Base-by-base conservation (phyloP, 2,329 filamentous ascomycete genomes). In the Daldinia sp. region DNA sequence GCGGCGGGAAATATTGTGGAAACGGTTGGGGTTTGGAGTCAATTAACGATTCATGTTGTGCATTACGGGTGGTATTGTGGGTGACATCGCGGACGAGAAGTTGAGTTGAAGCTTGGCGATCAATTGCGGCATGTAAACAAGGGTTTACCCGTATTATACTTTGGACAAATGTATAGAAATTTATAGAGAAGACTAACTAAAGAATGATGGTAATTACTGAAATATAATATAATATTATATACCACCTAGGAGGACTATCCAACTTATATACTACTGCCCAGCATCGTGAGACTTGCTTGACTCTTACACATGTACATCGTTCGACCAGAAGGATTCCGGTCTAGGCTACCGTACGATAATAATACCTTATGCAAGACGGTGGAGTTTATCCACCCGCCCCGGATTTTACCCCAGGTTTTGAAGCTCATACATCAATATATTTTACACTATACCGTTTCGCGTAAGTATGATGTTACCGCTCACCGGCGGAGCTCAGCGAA, bases 401-500 rank as follows among this genome's bases (percentile, higher is more conserved):
- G 64, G 71, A 73, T 72, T 72, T 69, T 68, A 72, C 69, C 71
- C 68, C 71, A 69, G 69, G 64, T 71, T 73, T 70, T 69, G 20
- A 48, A 66, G 64, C 54, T 60, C 54, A 28, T 57, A 61, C 2
- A 51, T 33, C 9, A 57, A 37, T 54, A 54, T 15, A 53, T 53
- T 6, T 18, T 13, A 18, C 56, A 28, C 71, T 69, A 71, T 68
- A 10, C 71, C 56, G 35, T 23, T 73, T 73, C 30, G 50, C 67
- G 69, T 68, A 73, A 69, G 56, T 70, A 73, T 71, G 71, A 73
- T 71, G 71, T 50, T 67, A 60, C 67, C 73, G 67, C 57, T 70
- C 63, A 65, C 70, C 73, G 69, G 69, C 73, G 72, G 75, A 73
- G 59, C 50, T 68, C 68, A 71, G 63, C 67, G 66, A 69, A 73